Percentiles rank a stretch among this genome's conserved stretches.
phyloP scores from a whole-genome alignment of 352 stramenopile species.

The Phytophthora pseudosyringae region DNA sequence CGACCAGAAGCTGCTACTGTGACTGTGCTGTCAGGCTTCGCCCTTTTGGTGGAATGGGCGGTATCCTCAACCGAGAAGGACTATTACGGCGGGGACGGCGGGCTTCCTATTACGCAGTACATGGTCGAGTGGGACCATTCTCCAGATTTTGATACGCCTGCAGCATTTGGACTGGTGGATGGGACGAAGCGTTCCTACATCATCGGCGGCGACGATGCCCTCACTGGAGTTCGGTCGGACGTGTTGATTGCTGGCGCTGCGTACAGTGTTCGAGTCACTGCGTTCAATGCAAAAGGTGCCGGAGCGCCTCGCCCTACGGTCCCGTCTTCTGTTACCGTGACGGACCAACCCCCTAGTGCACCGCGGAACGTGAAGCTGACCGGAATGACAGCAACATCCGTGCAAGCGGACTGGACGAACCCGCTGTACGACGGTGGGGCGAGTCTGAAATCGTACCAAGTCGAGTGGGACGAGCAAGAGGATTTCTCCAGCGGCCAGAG shows the following conservation, averaged over 20 bases:
- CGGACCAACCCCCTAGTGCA: constrained; percentile 67
- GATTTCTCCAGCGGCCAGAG: constrained; percentile 79
- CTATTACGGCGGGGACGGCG: constrained; percentile 92
- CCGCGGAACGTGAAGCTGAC: constrained; percentile 62
- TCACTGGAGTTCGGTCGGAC: constrained; percentile 91
- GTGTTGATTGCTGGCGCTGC: constrained; percentile 78
- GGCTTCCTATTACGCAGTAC: constrained; percentile 94
- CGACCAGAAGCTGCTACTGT: constrained; percentile 64
- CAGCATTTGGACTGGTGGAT: constrained; percentile 66
- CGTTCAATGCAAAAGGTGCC: constrained; percentile 81
- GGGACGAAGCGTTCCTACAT: constrained; percentile 63
- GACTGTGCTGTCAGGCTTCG: constrained; percentile 85
- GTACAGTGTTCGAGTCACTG: constrained; percentile 79
- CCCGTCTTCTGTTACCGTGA: constrained; percentile 55
- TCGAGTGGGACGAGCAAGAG: constrained; percentile 87
- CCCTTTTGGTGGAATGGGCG: constrained; percentile 92
- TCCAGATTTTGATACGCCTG: constrained; percentile 89
- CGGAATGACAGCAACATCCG: constrained; percentile 68
- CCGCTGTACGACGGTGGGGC: constrained; percentile 92
- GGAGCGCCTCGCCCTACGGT: constrained; percentile 42
- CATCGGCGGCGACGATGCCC: constrained; percentile 93
- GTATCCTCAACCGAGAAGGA: constrained; percentile 79
- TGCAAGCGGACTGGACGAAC: constrained; percentile 88
- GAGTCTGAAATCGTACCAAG: constrained; percentile 75
- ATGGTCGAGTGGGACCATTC: constrained; percentile 96